Evolutionary conservation across 2,329 filamentous ascomycete genomes (phyloP).

Genomic region (Fusarium chaquense): DNA sequence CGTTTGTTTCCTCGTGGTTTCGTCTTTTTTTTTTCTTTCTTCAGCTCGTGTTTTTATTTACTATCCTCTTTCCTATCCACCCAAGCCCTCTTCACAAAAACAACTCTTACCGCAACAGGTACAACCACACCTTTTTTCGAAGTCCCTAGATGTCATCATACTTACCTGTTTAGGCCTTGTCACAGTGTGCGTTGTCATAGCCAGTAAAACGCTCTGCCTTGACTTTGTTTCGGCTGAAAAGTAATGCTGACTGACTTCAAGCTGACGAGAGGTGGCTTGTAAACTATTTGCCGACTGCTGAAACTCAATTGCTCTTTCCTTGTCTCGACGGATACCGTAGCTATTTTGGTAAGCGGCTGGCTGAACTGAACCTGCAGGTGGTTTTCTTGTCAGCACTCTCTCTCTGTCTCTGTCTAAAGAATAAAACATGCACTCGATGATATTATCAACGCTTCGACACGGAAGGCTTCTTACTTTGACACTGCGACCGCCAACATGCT

Average conservation of each 20-base stretch:
- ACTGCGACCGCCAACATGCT: background rate
- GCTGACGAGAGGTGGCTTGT: conserved; percentile 40
- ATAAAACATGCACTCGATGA: background rate
- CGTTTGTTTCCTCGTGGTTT: conserved; percentile 16
- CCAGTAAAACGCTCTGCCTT: conserved; percentile 28
- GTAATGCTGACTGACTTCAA: conserved; percentile 30
- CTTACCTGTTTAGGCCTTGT: background rate
- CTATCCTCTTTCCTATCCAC: conserved; percentile 2
- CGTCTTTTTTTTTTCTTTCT: conserved; percentile 8
- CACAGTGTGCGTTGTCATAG: conserved; percentile 18
- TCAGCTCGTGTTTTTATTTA: conserved; percentile 29
- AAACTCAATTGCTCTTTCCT: conserved; percentile 23
- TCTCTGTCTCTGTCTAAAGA: background rate
- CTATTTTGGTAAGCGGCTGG: conserved; percentile 21
- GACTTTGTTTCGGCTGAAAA: conserved; percentile 23
- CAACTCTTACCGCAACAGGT: conserved; percentile 20
- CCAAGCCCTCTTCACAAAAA: background rate
- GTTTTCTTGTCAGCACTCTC: background rate
- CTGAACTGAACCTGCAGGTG: conserved; percentile 7
- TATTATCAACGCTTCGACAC: background rate
- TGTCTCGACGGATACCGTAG: background rate
- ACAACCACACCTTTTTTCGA: conserved; percentile 33
- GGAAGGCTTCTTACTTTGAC: background rate
- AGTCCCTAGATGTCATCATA: conserved; percentile 2
- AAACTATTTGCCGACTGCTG: background rate